phyloP scores from a whole-genome alignment of 164 flowering plant species.

The Nelumbo lutea region DNA sequence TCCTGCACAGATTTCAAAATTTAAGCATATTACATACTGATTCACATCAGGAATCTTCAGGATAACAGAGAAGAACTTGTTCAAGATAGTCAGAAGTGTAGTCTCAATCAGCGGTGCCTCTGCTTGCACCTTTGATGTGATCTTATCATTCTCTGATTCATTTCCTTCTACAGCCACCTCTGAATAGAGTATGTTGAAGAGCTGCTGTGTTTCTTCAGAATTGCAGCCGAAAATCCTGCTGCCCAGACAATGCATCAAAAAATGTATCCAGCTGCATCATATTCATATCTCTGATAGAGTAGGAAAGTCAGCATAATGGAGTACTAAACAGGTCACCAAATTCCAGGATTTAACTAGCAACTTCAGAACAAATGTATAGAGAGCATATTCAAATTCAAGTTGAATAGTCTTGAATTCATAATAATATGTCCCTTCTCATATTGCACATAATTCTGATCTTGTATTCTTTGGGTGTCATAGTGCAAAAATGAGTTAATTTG shows the following conservation, averaged over 20 bases:
- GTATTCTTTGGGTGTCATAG: too few relatives aligned
- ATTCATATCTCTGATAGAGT: neutral
- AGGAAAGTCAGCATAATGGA: conserved; percentile 7
- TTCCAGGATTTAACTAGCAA: neutral
- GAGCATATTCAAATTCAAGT: too few relatives aligned
- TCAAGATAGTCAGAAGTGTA: conserved; percentile 38
- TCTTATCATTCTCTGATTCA: conserved; percentile 19
- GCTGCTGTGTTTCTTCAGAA: conserved; percentile 65
- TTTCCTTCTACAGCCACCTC: conserved; percentile 21
- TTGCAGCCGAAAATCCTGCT: conserved; percentile 85
- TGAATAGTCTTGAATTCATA: too few relatives aligned
- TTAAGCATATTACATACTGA: conserved; percentile 29
- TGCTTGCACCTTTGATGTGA: conserved; percentile 24
- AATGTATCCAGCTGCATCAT: neutral
- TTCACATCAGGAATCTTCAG: conserved; percentile 63
- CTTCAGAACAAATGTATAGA: too few relatives aligned
- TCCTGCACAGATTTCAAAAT: neutral
- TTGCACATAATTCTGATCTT: too few relatives aligned
- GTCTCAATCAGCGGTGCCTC: conserved; percentile 43
- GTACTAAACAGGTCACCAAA: neutral
- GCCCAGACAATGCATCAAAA: conserved; percentile 62
- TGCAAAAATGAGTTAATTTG: too few relatives aligned
- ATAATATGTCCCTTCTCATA: too few relatives aligned
- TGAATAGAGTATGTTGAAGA: conserved; percentile 29
- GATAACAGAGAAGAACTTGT: conserved; percentile 55